Base-by-base conservation (phyloP, 148 eudicot species). In the Vaccinium corymbosum region DNA sequence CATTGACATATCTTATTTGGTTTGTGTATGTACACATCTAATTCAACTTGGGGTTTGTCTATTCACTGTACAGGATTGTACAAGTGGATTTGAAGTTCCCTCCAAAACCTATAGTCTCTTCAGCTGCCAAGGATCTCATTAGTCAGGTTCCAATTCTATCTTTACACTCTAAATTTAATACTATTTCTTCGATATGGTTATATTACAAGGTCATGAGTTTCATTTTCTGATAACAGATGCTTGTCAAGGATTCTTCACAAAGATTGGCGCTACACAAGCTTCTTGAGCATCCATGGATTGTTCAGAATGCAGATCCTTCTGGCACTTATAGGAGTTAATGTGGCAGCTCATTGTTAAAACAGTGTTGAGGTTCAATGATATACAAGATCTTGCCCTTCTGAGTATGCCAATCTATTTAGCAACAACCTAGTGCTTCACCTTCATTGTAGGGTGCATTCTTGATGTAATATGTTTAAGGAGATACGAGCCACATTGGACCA, bases 231-330 rank as follows among this genome's bases (percentile, higher is more conserved):
- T 55, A 61, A n/a, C 89, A 97, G 98, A 97, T 97, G 99, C 99
- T 96, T 68, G 97, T 96, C 64, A 96, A 89, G 87, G 98, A 93
- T 85, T 93, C 98, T 17, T 88, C 95, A 19, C 83, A 87, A 49
- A 94, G 99, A 55, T 88, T 96, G 81, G 95, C 98, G 5, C 83
- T 96, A 22, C 97, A 96, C 93, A 96, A 96, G 91, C 87, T 96
- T 61, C 90, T 96, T 25, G 98, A 96, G 89, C 99, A 96, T 88
- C 92, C 99, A 48, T 96, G 99, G 99, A 94, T 96, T 12, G 86
- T 96, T 62, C 98, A 94, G 84, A 90, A 94, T 86, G 98, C 98
- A 74, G 98, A 96, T 84, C 95, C 97, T 62, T 91, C 98, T 48
- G 98, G 98, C 42, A 85, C 91, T 61, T 97, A 94, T 85, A 93